Evolutionary conservation across 805 yeast species (phyloP).

Genomic region (Ogataea henricii): DNA sequence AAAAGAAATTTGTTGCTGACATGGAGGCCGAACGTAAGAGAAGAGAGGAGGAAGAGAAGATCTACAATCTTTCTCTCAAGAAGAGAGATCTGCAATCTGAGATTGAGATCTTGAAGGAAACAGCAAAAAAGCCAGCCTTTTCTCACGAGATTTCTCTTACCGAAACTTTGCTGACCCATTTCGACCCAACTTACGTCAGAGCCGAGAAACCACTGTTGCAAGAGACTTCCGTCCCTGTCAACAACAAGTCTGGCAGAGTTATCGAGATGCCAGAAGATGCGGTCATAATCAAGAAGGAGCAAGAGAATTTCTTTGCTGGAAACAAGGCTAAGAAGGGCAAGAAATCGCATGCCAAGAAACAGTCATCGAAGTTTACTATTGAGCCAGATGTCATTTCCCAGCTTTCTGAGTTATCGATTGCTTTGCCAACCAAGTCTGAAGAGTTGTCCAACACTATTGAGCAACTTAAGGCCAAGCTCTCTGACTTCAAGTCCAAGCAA

Average conservation of each 20-base stretch:
- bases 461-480: constrained; percentile 70
- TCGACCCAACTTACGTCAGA: constrained; percentile 77
- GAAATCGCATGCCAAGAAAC: constrained; percentile 44
- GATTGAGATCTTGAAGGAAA: constrained; percentile 71
- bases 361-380: constrained; percentile 56
- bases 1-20: constrained; percentile 66
- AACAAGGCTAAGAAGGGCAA: constrained; percentile 50
- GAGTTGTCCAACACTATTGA: constrained; percentile 67
- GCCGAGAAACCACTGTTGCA: constrained; percentile 38
- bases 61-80: constrained; percentile 49
- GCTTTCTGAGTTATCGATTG: constrained; percentile 71
- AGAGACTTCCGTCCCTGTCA: constrained; percentile 18
- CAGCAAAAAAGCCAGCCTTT: constrained; percentile 79
- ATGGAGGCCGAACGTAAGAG: constrained; percentile 68
- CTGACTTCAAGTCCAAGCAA: constrained; percentile 68
- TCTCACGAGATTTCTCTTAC: constrained; percentile 74
- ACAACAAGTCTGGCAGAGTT: constrained; percentile 41
- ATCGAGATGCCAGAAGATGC: constrained; percentile 66
- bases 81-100: constrained; percentile 50
- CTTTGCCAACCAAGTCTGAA: constrained; percentile 75
- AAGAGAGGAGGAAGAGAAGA: constrained; percentile 70
- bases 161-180: constrained; percentile 67
- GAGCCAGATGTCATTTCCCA: constrained; percentile 80
- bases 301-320: constrained; percentile 58
- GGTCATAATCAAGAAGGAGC: constrained; percentile 63